These are phyloP conservation scores for Diaporthe caulivora DNA, from an alignment of 2,329 filamentous ascomycete species.

Conservation along the genomic window DNA sequence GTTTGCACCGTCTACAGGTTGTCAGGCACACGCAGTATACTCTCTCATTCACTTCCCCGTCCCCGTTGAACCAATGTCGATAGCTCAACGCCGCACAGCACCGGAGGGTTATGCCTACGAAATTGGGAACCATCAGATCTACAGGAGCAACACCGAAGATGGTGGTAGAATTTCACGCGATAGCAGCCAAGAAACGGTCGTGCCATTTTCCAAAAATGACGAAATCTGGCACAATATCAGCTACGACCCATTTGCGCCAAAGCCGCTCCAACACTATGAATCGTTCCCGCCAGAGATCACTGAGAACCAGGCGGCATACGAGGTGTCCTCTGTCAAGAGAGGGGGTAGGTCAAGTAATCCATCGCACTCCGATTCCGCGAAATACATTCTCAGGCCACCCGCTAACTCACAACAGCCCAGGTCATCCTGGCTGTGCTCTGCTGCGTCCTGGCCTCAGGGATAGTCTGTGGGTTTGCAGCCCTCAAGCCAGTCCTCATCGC, in stretches of 20 bases:
- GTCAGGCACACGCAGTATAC: background rate
- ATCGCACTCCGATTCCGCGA: too few species aligned
- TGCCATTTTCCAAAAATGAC: constrained; percentile 29
- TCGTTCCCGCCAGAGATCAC: constrained; percentile 21
- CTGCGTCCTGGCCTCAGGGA: constrained; percentile 74
- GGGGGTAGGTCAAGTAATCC: constrained; percentile 44
- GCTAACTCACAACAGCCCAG: constrained; percentile 60
- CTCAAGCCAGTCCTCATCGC: constrained; percentile 72
- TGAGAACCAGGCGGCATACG: constrained; percentile 46
- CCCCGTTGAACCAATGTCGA: constrained; percentile 13
- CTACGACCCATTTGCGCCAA: constrained; percentile 36
- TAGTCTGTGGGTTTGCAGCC: constrained; percentile 75
- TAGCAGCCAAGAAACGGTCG: background rate
- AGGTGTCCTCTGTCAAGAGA: constrained; percentile 46
- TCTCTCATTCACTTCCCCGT: background rate
- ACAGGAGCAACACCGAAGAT: background rate
- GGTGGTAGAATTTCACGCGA: background rate
- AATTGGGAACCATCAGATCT: background rate
- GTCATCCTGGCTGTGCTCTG: constrained; percentile 73
- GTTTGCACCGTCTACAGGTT: too few species aligned
- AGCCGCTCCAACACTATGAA: constrained; percentile 28
- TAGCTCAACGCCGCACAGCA: constrained; percentile 38
- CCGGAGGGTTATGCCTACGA: constrained; percentile 16
- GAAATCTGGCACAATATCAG: constrained; percentile 36
- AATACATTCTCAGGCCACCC: too few species aligned